Percentiles rank a stretch among this genome's conserved stretches.
phyloP scores from a whole-genome alignment of 306 rosid genomes.

The Dalbergia cochinchinensis region DNA sequence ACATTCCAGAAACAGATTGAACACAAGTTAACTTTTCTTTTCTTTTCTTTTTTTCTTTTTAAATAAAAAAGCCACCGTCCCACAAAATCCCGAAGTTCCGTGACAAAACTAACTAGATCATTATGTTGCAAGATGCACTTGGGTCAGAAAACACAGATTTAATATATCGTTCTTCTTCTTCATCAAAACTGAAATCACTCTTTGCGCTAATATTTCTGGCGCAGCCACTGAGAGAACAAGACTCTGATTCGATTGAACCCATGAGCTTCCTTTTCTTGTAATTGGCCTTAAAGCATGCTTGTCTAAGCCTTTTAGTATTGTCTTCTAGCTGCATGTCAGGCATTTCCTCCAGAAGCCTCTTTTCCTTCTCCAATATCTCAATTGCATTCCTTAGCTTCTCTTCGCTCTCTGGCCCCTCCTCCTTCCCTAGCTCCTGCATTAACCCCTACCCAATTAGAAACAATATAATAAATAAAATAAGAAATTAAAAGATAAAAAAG shows the following conservation, averaged over 20 bases:
- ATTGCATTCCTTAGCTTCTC: constrained; percentile 62
- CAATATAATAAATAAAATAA: too few species aligned
- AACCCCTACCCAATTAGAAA: neutral
- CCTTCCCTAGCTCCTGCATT: constrained; percentile 63
- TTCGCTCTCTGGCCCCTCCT: constrained; percentile 54
- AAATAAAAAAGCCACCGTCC: neutral
- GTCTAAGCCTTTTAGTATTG: constrained; percentile 78
- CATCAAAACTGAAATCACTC: neutral
- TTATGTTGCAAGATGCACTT: neutral
- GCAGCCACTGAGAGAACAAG: neutral
- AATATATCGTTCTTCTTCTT: constrained; percentile 7
- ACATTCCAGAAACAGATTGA: neutral
- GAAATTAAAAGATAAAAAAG: neutral
- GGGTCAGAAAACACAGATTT: constrained; percentile 3
- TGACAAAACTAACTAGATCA: neutral
- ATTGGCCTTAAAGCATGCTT: constrained; percentile 89
- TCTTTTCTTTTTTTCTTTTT: too few species aligned
- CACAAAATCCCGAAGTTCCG: neutral
- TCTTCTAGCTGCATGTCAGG: constrained; percentile 75
- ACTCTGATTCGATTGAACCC: constrained; percentile 24
- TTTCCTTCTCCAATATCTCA: constrained; percentile 71
- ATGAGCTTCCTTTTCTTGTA: constrained; percentile 81
- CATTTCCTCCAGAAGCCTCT: constrained; percentile 73
- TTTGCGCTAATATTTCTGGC: neutral
- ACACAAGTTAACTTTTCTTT: too few species aligned